These are phyloP conservation scores for Podospora sp. DNA, from an alignment of 495 filamentous ascomycete species.

Conservation along the genomic window DNA sequence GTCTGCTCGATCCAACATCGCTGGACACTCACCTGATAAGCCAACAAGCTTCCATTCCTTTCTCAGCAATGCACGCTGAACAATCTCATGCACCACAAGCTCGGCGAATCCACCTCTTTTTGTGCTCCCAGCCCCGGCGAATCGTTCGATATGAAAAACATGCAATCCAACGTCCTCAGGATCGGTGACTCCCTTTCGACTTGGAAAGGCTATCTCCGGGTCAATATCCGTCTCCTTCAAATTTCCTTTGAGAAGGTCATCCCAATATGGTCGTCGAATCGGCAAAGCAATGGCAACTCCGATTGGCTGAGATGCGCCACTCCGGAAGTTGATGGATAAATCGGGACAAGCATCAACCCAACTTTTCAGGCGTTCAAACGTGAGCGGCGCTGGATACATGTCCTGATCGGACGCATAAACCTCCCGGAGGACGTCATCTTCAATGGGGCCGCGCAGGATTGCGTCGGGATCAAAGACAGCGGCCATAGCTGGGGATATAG, in stretches of 20 bases:
- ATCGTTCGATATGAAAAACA: constrained; percentile 41
- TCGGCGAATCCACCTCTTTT: constrained; percentile 25
- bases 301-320: background rate
- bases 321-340: constrained; percentile 28
- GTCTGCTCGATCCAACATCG: background rate
- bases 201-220: constrained; percentile 62
- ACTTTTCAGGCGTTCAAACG: constrained; percentile 28
- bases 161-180: constrained; percentile 35
- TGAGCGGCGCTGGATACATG: constrained; percentile 38
- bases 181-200: constrained; percentile 16
- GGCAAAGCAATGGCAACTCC: constrained; percentile 37
- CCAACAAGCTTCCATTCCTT: constrained; percentile 33
- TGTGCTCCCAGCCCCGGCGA: background rate
- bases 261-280: constrained; percentile 26
- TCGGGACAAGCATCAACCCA: constrained; percentile 34
- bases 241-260: constrained; percentile 65
- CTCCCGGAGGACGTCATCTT: constrained; percentile 20
- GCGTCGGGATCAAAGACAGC: background rate
- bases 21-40: constrained; percentile 30
- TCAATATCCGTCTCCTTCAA: constrained; percentile 72
- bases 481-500: background rate
- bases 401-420: constrained; percentile 39
- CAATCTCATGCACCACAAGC: constrained; percentile 29
- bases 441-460: constrained; percentile 10
- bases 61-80: constrained; percentile 16